These are phyloP conservation scores for Scenedesmus sp. DNA, from an alignment of 163 green algal species.

Conservation along the genomic window DNA sequence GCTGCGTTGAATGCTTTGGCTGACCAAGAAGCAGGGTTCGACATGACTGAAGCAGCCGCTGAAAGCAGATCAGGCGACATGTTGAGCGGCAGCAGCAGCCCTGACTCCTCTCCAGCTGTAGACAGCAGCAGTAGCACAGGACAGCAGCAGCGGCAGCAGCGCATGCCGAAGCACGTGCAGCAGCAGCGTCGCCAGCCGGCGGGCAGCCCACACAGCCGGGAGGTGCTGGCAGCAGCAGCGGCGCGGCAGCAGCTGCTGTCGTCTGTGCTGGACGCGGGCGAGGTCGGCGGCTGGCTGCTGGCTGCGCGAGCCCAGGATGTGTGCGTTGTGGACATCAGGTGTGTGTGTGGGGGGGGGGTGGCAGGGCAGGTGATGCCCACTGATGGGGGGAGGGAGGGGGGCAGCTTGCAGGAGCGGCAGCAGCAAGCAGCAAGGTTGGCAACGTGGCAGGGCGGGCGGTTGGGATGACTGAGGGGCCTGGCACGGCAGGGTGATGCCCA, in stretches of 20 bases:
- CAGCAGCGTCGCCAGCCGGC: conserved; percentile 3
- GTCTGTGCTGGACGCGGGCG: neutral
- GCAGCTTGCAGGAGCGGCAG: neutral
- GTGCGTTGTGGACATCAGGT: conserved; percentile 35
- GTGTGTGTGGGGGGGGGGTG: neutral
- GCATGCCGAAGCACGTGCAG: neutral
- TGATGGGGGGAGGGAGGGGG: neutral
- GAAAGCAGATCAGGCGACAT: neutral
- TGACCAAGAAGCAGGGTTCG: neutral
- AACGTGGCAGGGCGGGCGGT: no score
- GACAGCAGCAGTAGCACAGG: neutral
- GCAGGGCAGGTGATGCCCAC: neutral
- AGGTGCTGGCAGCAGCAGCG: conserved; percentile 22
- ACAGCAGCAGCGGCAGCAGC: conserved; percentile 5
- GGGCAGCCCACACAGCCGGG: neutral
- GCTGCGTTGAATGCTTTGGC: neutral
- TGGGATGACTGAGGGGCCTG: no score
- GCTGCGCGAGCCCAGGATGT: conserved; percentile 40
- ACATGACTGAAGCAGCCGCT: neutral
- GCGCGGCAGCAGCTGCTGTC: conserved; percentile 45
- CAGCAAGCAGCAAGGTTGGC: neutral
- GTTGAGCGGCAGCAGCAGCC: neutral
- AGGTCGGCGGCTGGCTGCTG: conserved; percentile 37
- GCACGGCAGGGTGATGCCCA: no score
- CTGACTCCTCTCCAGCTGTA: neutral